These are phyloP conservation scores for Botryotinia narcissicola DNA, from an alignment of 2,329 filamentous ascomycete genomes.

Conservation along the genomic window DNA sequence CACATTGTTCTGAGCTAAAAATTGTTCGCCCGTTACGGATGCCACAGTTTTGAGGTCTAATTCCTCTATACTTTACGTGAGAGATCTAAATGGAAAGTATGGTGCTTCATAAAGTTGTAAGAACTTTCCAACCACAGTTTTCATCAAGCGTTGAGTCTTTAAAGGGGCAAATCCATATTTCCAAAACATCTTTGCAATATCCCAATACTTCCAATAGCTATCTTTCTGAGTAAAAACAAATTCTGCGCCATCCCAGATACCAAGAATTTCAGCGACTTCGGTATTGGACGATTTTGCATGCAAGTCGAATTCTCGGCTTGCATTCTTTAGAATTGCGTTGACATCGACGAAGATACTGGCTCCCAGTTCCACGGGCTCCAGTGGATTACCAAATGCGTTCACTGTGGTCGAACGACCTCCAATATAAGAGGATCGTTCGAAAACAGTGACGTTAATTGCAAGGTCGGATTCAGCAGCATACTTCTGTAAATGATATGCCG, in stretches of 20 bases:
- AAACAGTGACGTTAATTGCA: conserved; percentile 77
- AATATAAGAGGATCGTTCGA: conserved; percentile 73
- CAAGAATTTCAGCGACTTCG: conserved; percentile 51
- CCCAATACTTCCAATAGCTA: conserved; percentile 70
- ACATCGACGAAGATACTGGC: conserved; percentile 87
- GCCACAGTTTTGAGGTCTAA: conserved; percentile 67
- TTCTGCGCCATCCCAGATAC: conserved; percentile 77
- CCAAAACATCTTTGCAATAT: conserved; percentile 75
- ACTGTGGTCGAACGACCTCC: conserved; percentile 88
- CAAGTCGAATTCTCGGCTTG: conserved; percentile 70
- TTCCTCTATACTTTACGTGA: conserved; percentile 66
- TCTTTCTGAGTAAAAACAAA: conserved; percentile 68
- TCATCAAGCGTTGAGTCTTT: conserved; percentile 69
- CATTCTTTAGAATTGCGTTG: conserved; percentile 78
- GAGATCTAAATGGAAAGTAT: conserved; percentile 77
- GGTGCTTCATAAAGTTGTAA: conserved; percentile 76
- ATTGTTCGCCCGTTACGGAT: conserved; percentile 69
- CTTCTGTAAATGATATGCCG: conserved; percentile 77
- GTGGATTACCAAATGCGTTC: conserved; percentile 65
- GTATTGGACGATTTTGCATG: conserved; percentile 48
- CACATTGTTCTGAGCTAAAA: conserved; percentile 63
- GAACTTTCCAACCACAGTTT: conserved; percentile 68
- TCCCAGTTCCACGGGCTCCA: conserved; percentile 76
- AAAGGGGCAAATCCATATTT: conserved; percentile 80
- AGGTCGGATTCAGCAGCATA: conserved; percentile 61